Base-by-base conservation (phyloP, 441 rosid genomes). In the Jatropha multifida region DNA sequence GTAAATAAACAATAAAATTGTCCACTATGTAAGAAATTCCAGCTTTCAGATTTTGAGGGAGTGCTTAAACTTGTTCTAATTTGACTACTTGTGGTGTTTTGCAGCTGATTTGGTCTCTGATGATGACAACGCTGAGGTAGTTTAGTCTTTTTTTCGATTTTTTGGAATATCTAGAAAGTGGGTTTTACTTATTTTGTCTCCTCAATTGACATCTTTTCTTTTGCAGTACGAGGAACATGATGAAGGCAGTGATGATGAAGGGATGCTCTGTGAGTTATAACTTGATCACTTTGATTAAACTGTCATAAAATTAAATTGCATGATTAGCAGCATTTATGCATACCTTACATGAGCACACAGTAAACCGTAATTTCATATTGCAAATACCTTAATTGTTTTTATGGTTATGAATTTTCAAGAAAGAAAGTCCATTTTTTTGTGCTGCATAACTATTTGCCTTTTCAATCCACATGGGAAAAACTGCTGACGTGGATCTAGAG, bases 221-320 rank as follows among this genome's bases (percentile, higher is more conserved):
- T 51, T 78, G 80, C 91, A 93, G 99, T 73, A 80, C 78, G 89
- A 78, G 69, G 80, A 78, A 69, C 90, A 87, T 77, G 87, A 85
- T 73, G 98, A 86, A 66, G 84, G 92, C 88, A 89, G 90, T 46
- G 93, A 89, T 41, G 97, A 90, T 27, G 99, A 86, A 78, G 97
- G 98, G 83, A 82, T 95, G 92, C 96, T 95, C 26, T 95, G 99
- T 95, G 81, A 93, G 98, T 91, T 67, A 32, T 9, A 44, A 49
- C 79, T 56, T 78, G 8, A 20, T 76, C 37, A 4, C 69, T 51
- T 78, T 26, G 4, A 12, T 42, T 55, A 59, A 68, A 61, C 37
- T 52, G 23, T 72, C 32, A 23, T 20, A 32, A 63, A 51, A 26
- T 18, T 58, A 17, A 48, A 48, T 48, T 46, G 11, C n/a, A 69